A percentile compares a stretch with the other conserved stretches of the same genome.
These are phyloP conservation scores for Pseudotsuga menziesii DNA, from an alignment of 75 land plant species.

Conservation along the genomic window DNA sequence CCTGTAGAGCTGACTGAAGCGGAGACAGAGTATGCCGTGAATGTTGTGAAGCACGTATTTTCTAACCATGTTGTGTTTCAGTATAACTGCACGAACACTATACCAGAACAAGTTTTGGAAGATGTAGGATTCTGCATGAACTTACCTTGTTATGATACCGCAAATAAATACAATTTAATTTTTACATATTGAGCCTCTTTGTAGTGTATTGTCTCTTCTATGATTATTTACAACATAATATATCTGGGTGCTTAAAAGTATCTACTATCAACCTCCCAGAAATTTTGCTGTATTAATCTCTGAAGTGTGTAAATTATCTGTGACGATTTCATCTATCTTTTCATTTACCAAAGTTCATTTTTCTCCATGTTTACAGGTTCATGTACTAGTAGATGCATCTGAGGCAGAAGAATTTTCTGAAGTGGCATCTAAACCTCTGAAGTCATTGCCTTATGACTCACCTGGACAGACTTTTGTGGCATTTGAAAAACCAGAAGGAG, in stretches of 20 bases:
- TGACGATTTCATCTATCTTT: neutral
- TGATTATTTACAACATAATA: neutral
- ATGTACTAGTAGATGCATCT: conserved; percentile 70
- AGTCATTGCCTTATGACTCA: conserved; percentile 84
- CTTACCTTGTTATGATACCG: neutral
- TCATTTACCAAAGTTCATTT: neutral
- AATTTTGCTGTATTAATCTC: neutral
- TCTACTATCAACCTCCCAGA: too few species aligned
- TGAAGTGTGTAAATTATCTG: too few species aligned
- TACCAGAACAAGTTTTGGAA: conserved; percentile 83
- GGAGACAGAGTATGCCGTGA: conserved; percentile 95
- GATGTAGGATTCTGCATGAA: conserved; percentile 36
- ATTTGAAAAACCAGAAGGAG: conserved; percentile 88
- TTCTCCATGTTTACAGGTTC: conserved; percentile 50
- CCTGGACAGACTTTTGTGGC: conserved; percentile 97
- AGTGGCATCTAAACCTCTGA: conserved; percentile 55
- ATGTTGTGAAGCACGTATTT: conserved; percentile 91
- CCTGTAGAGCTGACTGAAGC: conserved; percentile 96
- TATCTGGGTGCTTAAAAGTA: neutral
- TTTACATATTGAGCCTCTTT: neutral
- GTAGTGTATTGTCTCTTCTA: neutral
- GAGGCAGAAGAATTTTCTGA: conserved; percentile 86
- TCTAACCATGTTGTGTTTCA: conserved; percentile 86
- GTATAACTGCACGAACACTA: conserved; percentile 96
- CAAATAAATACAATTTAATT: neutral